Evolutionary conservation across 1,284 basidiomycete species (phyloP).

Genomic region (Ustilago bromivora): DNA sequence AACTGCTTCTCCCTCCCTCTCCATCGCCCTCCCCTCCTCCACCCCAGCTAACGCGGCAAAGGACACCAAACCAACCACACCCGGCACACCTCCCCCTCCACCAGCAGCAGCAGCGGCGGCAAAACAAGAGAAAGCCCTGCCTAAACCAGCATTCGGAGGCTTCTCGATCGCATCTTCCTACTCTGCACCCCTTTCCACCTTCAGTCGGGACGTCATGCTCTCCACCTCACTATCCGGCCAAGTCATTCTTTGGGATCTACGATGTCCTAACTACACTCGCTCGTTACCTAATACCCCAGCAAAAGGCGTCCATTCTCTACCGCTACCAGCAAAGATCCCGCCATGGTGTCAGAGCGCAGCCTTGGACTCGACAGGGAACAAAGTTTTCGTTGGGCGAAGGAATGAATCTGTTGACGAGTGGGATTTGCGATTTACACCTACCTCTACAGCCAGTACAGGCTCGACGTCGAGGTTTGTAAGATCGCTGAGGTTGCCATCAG

Average conservation of each 20-base stretch:
- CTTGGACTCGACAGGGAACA: constrained; percentile 88
- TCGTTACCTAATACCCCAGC: constrained; percentile 70
- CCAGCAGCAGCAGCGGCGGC: constrained; percentile 1
- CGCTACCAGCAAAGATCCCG: constrained; percentile 88
- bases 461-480: constrained; percentile 74
- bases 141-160: constrained; percentile 64
- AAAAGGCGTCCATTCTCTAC: constrained; percentile 81
- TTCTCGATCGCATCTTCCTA: constrained; percentile 57
- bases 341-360: constrained; percentile 83
- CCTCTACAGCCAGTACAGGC: not conserved
- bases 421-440: constrained; percentile 76
- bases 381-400: constrained; percentile 89
- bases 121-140: constrained; percentile 39
- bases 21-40: constrained; percentile 18
- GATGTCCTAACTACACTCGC: constrained; percentile 73
- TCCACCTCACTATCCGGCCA: constrained; percentile 93
- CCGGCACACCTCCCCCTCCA: constrained; percentile 12
- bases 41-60: not conserved
- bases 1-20: constrained; percentile 24
- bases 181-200: constrained; percentile 70
- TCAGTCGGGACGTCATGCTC: constrained; percentile 86
- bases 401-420: constrained; percentile 93
- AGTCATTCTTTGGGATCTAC: constrained; percentile 88
- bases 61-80: constrained; percentile 3
- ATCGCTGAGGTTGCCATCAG: constrained; percentile 84